A percentile compares a stretch with the other conserved stretches of the same genome.
Conservation (phyloP, 306 rosid species). For the Cucumis cinereus region DNA sequence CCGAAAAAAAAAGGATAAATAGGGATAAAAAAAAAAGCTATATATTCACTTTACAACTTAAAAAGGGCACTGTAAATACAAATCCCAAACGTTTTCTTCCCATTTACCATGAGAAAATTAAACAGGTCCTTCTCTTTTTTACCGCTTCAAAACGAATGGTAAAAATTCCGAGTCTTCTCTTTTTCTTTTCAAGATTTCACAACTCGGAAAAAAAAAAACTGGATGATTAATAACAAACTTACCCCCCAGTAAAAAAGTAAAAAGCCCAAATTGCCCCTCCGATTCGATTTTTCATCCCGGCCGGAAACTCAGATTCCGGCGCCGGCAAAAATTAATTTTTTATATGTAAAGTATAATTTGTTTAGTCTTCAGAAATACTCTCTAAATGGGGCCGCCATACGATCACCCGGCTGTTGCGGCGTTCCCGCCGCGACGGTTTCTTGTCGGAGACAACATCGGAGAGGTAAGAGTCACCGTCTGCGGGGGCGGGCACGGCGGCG, state of each 20-base stretch:
- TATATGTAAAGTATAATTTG: background rate
- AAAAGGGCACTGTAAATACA: background rate
- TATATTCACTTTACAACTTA: background rate
- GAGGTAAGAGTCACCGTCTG: constrained; percentile 7
- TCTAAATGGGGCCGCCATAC: constrained; percentile 67
- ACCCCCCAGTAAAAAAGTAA: background rate
- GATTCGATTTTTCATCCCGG: background rate
- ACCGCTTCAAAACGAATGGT: background rate
- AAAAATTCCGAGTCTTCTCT: background rate
- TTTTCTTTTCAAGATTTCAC: background rate
- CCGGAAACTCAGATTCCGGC: background rate
- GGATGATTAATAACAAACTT: background rate
- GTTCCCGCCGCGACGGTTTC: constrained; percentile 43
- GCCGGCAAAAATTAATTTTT: background rate
- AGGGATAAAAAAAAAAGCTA: background rate
- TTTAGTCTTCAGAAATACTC: constrained; percentile 62
- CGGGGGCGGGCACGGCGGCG: background rate
- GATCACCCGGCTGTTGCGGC: constrained; percentile 38
- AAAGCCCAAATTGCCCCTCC: background rate
- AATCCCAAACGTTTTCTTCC: background rate
- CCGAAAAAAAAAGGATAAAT: background rate
- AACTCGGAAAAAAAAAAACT: constrained; percentile 3
- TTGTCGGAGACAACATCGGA: constrained; percentile 26
- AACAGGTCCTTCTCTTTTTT: background rate
- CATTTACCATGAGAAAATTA: background rate